Conservation (phyloP, 2,329 filamentous ascomycete species). For the Botrytis galanthina region DNA sequence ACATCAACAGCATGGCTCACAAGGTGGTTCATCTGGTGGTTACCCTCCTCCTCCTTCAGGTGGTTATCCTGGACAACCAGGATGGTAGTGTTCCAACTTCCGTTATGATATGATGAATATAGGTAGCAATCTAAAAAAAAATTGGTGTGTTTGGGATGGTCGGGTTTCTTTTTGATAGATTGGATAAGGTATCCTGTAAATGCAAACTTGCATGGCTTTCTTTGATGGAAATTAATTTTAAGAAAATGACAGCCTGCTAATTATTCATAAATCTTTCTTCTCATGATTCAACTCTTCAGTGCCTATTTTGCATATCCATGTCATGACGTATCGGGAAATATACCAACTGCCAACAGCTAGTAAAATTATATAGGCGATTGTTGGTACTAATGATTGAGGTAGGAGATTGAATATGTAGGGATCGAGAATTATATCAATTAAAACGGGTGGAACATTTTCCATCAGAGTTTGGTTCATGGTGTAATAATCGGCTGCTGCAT, state of each 20-base stretch:
- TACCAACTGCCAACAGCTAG: conserved; percentile 50
- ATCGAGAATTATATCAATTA: conserved; percentile 81
- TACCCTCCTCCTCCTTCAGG: conserved; percentile 15
- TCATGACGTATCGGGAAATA: conserved; percentile 33
- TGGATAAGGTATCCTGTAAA: conserved; percentile 16
- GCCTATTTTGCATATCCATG: conserved; percentile 28
- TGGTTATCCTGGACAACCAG: conserved; percentile 17
- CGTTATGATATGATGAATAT: conserved; percentile 5
- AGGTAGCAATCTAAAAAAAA: background rate
- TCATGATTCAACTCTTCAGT: conserved; percentile 1
- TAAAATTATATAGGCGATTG: conserved; percentile 62
- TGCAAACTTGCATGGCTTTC: conserved; percentile 6
- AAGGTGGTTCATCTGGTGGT: conserved; percentile 18
- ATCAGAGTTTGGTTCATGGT: conserved; percentile 73
- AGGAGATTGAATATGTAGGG: conserved; percentile 78
- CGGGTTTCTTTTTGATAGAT: background rate
- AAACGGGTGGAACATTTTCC: conserved; percentile 68
- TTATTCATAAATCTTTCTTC: conserved; percentile 27
- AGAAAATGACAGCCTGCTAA: background rate
- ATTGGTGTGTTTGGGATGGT: conserved; percentile 2
- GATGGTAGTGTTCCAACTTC: conserved; percentile 14
- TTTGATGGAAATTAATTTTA: background rate
- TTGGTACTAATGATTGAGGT: conserved; percentile 73
- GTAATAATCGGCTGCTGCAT: conserved; percentile 81
- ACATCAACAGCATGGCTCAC: conserved; percentile 18